Evolutionary conservation across 768 basidiomycete species (phyloP).

Genomic region (Boletus rubropictus): DNA sequence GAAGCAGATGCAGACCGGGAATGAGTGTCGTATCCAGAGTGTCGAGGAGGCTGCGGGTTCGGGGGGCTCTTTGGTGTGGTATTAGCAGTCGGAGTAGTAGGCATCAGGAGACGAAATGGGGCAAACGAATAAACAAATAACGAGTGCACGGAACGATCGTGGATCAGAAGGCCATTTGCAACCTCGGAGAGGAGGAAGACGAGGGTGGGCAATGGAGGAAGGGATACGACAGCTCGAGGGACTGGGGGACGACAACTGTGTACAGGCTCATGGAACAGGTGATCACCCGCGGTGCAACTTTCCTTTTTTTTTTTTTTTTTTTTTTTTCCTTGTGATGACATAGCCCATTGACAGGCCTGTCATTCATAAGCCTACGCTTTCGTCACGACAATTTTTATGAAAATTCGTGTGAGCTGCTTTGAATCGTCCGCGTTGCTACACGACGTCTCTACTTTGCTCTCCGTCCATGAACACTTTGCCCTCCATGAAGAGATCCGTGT

Average conservation of each 20-base stretch:
- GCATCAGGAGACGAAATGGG: conserved; percentile 17
- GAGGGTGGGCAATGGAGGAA: background rate
- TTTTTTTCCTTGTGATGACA: background rate
- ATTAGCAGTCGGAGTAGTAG: conserved; percentile 23
- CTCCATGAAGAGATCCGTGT: background rate
- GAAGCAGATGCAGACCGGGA: background rate
- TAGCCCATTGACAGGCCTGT: conserved; percentile 11
- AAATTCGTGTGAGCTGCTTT: conserved; percentile 1
- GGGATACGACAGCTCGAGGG: background rate
- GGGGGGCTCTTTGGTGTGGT: conserved; percentile 15
- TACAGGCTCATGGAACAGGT: background rate
- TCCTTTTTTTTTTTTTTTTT: too few species aligned
- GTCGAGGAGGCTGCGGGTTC: conserved; percentile 12
- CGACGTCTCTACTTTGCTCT: too few species aligned
- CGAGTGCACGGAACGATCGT: conserved; percentile 13
- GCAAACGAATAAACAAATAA: conserved; percentile 24
- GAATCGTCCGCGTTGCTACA: background rate
- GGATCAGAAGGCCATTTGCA: conserved; percentile 17
- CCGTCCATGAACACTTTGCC: too few species aligned
- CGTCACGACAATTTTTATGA: background rate
- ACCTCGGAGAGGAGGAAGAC: background rate
- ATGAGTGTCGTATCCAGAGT: conserved; percentile 14
- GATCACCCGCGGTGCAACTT: conserved; percentile 1
- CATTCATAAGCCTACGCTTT: conserved; percentile 9
- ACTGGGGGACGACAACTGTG: conserved; percentile 3